Evolutionary conservation across 768 basidiomycete genomes (phyloP), one percentile per base, ranked within the genome.

Genomic region (Tricholoma furcatifolium): DNA sequence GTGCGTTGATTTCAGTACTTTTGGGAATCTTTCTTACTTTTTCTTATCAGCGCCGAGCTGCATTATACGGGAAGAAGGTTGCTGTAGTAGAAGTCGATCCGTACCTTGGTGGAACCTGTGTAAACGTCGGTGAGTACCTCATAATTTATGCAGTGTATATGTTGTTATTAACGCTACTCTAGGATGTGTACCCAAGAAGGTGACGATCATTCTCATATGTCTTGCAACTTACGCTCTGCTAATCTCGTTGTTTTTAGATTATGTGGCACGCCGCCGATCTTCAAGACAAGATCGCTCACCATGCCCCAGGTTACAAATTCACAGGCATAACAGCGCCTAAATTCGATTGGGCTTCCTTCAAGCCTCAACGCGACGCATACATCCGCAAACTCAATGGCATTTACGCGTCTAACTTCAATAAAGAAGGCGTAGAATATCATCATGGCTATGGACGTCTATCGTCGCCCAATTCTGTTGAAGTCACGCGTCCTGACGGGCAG

Each of bases 141-240:
- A 14, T n/a, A n/a, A 8, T 7, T 27, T 35, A 11, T 23, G 23
- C 35, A 2, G 5, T 18, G 11, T 49, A 18, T 34, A 11, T 23
- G 18, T 38, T 17, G 10, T 23, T 15, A 43, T 9, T 20, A 11
- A 47, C 6, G n/a, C 10, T 12, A 31, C 11, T 6, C 23, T 43
- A 91, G 93, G 93, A 62, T 98, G 96, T 73, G 93, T 99, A 5
- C 97, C 97, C 14, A 99, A 99, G 75, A 99, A 97, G 78, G 93
- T 46, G 27, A n/a, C 17, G 6, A 44, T 41, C 34, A 30, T 14
- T 30, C 10, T 39, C 23, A 15, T 31, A 21, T 38, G 12, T 41
- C 5, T 20, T 17, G 12, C 4, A 4, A 20, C 24, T 18, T 30
- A 56, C 18, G 39, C n/a, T n/a, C 0, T 9, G 17, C 36, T 59